Evolutionary conservation across 2,329 filamentous ascomycete species (phyloP).

Genomic region (Fusarium sp.): DNA sequence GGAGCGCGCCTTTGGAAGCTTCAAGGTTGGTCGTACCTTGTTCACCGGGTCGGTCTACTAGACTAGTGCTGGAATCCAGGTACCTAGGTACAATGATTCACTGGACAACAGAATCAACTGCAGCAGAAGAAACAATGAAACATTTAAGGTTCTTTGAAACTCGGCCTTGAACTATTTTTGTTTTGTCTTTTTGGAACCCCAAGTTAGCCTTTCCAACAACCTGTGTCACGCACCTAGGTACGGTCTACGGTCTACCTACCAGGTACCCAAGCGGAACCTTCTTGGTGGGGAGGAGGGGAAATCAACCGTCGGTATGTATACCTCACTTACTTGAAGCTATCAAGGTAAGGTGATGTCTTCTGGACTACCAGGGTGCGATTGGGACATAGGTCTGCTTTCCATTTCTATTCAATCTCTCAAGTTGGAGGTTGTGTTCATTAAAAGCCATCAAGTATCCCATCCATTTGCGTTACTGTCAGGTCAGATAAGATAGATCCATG

Average conservation of each 20-base stretch:
- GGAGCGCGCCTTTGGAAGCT: constrained; percentile 21
- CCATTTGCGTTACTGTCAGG: background rate
- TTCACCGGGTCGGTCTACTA: background rate
- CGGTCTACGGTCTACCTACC: background rate
- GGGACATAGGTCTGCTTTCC: background rate
- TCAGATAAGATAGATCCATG: background rate
- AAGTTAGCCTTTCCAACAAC: background rate
- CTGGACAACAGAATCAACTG: background rate
- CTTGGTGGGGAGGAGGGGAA: constrained; percentile 20
- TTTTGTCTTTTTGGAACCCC: background rate
- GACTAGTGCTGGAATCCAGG: background rate
- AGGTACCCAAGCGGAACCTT: background rate
- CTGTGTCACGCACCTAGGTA: background rate
- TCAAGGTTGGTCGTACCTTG: background rate
- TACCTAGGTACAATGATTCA: background rate
- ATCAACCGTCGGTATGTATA: background rate
- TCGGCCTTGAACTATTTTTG: background rate
- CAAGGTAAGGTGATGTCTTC: background rate
- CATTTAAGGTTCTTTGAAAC: background rate
- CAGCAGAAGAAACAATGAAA: background rate
- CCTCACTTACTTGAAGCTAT: background rate
- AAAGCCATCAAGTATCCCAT: background rate
- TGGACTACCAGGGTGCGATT: background rate
- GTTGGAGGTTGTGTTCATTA: background rate
- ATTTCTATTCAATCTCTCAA: background rate